Base-by-base conservation (phyloP, 1,139 yeast genomes). In the Kodamaea sp. region DNA sequence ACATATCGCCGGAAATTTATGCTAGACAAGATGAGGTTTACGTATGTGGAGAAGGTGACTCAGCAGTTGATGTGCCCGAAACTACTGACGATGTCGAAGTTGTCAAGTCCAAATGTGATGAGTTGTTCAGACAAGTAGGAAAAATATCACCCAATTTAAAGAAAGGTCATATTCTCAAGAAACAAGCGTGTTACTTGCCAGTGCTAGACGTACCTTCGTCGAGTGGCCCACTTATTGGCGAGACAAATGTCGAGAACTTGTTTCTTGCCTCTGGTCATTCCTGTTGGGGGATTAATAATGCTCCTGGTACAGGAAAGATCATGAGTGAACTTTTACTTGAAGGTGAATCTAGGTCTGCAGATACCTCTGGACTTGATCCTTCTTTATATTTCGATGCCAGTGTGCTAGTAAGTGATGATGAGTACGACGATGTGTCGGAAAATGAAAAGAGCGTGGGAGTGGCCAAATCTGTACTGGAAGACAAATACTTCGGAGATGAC, bases 201-300 rank as follows among this genome's bases (percentile, higher is more conserved):
- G 96, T 92, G 3, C 74, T 90, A 34, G 96, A 90, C 54, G 90
- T 88, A 4, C 95, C 97, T 2, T 83, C 94, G 3, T 80, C 89
- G 32, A 80, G 94, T 4, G 97, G 98, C 3, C 98, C 98, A 0
- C 70, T 92, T 38, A 82, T 92, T 45, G 98, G 98, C 30, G 90
- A 86, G 51, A 90, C 97, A 0, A 88, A 89, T 52, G 92, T 88
- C 13, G 78, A 76, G 18, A 83, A 83, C 44, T 65, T 92, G 43
- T 86, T 67, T 50, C 63, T 92, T 40, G 96, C 97, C 3, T 78
- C 94, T 13, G 98, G 97, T 1, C 98, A 92, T 59, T 83, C 95
- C 14, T 92, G 97, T 63, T 92, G 98, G 98, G 98, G 98, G 15
- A 92, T 92, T 44, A 92, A 92, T 61, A 90, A 92, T 59, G 97